A percentile compares a stretch with the other conserved stretches of the same genome.
Evolutionary conservation across 2,329 filamentous ascomycete species (phyloP).

Genomic region (Alternaria sp.): DNA sequence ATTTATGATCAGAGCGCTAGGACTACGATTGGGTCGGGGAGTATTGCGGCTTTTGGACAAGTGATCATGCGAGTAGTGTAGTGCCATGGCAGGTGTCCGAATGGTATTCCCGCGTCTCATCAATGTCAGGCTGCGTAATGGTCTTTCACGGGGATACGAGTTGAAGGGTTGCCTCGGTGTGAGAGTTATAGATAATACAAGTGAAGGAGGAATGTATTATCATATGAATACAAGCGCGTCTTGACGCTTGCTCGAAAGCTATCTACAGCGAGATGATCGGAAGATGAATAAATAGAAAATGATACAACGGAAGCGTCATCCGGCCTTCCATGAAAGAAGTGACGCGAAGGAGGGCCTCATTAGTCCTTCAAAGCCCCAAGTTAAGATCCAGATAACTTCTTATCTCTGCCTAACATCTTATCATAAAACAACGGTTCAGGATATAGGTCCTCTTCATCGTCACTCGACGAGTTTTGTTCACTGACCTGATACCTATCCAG

Average conservation of each 20-base stretch:
- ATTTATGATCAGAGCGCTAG: background rate
- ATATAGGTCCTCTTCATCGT: background rate
- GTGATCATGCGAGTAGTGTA: background rate
- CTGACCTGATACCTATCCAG: slow-evolving; percentile 1
- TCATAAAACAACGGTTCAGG: slow-evolving; percentile 19
- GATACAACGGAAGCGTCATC: background rate
- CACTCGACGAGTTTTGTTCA: background rate
- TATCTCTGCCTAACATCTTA: slow-evolving; percentile 7
- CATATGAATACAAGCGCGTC: background rate
- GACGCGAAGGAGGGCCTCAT: background rate
- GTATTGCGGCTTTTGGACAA: background rate
- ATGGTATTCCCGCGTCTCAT: background rate
- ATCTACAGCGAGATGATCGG: background rate
- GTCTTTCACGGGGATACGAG: background rate
- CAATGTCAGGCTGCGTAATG: background rate
- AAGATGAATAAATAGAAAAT: background rate
- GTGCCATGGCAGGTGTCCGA: background rate
- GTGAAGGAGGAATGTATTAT: background rate
- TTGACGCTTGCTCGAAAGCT: background rate
- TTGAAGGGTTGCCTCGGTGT: background rate
- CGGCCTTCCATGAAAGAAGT: background rate
- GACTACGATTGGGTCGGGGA: background rate
- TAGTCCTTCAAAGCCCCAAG: slow-evolving; percentile 21
- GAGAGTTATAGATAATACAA: background rate
- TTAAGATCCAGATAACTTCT: slow-evolving; percentile 24